Evolutionary conservation across 805 yeast genomes (phyloP).

Genomic region (baker's yeast (Saccharomyces cerevisiae)): DNA sequence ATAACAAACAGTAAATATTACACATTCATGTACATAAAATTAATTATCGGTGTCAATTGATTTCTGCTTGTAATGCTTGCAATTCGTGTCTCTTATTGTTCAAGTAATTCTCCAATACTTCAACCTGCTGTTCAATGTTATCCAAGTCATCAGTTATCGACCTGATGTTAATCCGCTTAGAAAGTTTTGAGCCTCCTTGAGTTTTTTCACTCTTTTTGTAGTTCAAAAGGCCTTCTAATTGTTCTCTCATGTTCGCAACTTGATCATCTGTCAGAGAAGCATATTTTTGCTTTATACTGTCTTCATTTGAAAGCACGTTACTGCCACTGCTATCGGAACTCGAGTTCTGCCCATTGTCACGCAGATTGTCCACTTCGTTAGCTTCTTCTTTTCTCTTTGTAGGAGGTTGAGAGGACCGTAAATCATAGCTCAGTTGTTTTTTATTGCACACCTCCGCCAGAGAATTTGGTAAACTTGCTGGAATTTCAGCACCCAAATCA

Average conservation of each 20-base stretch:
- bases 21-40: background rate
- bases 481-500: slow-evolving; percentile 74
- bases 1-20: background rate
- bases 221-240: slow-evolving; percentile 72
- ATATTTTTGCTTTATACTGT: slow-evolving; percentile 18
- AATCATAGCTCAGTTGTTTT: slow-evolving; percentile 66
- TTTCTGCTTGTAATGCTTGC: slow-evolving; percentile 38
- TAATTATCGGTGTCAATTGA: slow-evolving; percentile 13
- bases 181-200: slow-evolving; percentile 6
- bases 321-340: slow-evolving; percentile 1
- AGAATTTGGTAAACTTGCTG: slow-evolving; percentile 90
- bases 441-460: slow-evolving; percentile 86
- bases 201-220: slow-evolving; percentile 57
- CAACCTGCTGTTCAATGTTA: slow-evolving; percentile 69
- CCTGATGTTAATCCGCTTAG: slow-evolving; percentile 32
- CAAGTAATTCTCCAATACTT: slow-evolving; percentile 61
- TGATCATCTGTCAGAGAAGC: slow-evolving; percentile 17
- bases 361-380: background rate
- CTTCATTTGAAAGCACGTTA: slow-evolving; percentile 14
- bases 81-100: slow-evolving; percentile 55
- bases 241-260: slow-evolving; percentile 37
- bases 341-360: background rate
- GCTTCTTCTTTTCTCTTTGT: slow-evolving; percentile 18
- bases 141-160: slow-evolving; percentile 56
- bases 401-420: slow-evolving; percentile 47